Base-by-base conservation (phyloP, 345 rosid genomes). In the Arabis hirsuta region DNA sequence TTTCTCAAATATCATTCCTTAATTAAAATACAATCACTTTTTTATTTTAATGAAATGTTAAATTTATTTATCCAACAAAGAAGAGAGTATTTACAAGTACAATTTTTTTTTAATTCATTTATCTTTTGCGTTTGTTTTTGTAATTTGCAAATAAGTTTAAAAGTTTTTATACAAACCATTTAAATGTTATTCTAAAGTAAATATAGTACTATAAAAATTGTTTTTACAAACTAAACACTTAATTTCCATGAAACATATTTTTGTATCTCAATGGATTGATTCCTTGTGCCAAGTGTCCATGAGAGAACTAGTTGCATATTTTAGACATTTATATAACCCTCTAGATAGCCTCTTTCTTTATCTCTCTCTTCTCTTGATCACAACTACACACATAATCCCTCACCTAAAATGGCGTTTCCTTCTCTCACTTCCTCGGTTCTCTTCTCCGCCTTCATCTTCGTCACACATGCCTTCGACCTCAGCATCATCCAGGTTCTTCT, bases 401-500 rank as follows among this genome's bases (percentile, higher is more conserved):
- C 1, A 38, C 31, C 31, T 2, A 41, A 53, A 45, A 75, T 68
- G 79, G 46, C 2, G 16, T 20, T 27, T 19, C 13, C 64, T 74
- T 53, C 50, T 36, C 55, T 67, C 42, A 51, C 22, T 24, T 54
- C 41, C 32, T 67, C 16, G 24, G 45, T 59, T 61, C 44, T 61
- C 73, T 36, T 68, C 63, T 36, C 24, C 29, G n/a, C 51, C 43
- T 9, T 75, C 52, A 36, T 61, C 43, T 68, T 45, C 20, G 24
- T n/a, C 57, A 68, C 73, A 69, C 73, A 75, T 61, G 79, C 73
- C 52, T 68, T 75, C 44, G 79, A 75, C 38, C 56, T 68, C 64
- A 67, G 51, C 73, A 6, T 75, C 64, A 75, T 75, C 58, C 79
- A 75, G 79, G 79, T 75, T 45, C 62, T 51, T 16, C 11, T 74